These are phyloP conservation scores for Breynia disticha DNA, from an alignment of 441 rosid species.

Conservation along the genomic window DNA sequence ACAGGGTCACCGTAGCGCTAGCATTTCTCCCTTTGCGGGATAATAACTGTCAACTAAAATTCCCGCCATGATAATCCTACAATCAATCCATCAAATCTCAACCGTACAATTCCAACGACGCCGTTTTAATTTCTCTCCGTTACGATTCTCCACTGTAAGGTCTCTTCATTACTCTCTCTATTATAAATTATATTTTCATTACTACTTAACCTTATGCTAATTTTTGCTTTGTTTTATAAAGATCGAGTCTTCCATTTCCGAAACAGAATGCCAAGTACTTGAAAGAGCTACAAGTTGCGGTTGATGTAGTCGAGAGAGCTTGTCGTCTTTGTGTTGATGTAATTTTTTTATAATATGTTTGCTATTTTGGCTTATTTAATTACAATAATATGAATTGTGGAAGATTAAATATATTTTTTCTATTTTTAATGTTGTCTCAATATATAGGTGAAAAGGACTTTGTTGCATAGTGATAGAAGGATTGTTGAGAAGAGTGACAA, in stretches of 20 bases:
- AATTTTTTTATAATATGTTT: conserved; percentile 2
- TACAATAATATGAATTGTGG: not conserved
- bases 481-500: conserved; percentile 68
- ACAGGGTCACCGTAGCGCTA: too few species aligned
- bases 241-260: conserved; percentile 57
- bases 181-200: not conserved
- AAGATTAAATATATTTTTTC: not conserved
- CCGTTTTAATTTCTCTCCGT: conserved; percentile 11
- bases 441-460: conserved; percentile 47
- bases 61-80: conserved; percentile 45
- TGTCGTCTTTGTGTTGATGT: conserved; percentile 79
- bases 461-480: conserved; percentile 37
- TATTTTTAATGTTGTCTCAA: not conserved
- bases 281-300: conserved; percentile 66
- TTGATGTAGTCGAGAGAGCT: conserved; percentile 67
- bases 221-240: conserved; percentile 14
- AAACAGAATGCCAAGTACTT: conserved; percentile 51
- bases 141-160: conserved; percentile 41
- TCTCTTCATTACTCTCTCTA: conserved; percentile 20
- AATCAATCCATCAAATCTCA: conserved; percentile 29
- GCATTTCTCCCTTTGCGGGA: too few species aligned
- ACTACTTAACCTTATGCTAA: not conserved
- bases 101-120: conserved; percentile 26
- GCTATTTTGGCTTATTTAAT: not conserved
- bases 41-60: not conserved